Conservation (phyloP, 2,329 filamentous ascomycete genomes). For the Fusarium tanahbumbuense region DNA sequence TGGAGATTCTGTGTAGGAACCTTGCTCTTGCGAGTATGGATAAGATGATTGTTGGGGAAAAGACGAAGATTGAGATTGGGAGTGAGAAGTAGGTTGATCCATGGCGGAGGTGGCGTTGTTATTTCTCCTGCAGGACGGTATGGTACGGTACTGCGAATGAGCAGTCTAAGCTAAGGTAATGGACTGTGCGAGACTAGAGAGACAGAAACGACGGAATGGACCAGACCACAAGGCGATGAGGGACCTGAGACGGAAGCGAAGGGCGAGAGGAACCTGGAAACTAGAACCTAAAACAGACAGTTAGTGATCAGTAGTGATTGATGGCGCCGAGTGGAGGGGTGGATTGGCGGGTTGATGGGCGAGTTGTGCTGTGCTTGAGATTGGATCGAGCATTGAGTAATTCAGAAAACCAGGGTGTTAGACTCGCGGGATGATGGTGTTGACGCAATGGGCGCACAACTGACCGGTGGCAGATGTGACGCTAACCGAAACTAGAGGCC, state of each 20-base stretch:
- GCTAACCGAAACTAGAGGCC: slow-evolving; percentile 35
- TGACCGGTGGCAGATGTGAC: slow-evolving; percentile 27
- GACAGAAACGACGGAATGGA: slow-evolving; percentile 28
- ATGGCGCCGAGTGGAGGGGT: slow-evolving; percentile 23
- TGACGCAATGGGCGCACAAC: slow-evolving; percentile 47
- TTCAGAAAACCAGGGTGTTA: slow-evolving; percentile 35
- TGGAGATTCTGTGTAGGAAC: slow-evolving; percentile 38
- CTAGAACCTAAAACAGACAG: slow-evolving; percentile 19
- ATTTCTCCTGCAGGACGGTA: slow-evolving; percentile 29
- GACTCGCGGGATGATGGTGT: slow-evolving; percentile 43
- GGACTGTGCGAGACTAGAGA: slow-evolving; percentile 25
- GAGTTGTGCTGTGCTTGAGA: slow-evolving; percentile 23
- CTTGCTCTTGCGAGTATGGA: slow-evolving; percentile 38
- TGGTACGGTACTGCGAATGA: slow-evolving; percentile 12
- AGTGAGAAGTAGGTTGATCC: slow-evolving; percentile 44
- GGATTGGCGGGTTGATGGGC: background rate
- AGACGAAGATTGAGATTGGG: slow-evolving; percentile 42
- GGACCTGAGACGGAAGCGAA: slow-evolving; percentile 23
- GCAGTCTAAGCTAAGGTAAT: slow-evolving; percentile 15
- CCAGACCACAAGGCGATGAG: slow-evolving; percentile 28
- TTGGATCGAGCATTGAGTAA: slow-evolving; percentile 3
- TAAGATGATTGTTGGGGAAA: slow-evolving; percentile 36
- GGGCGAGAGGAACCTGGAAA: slow-evolving; percentile 6
- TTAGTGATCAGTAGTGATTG: slow-evolving; percentile 17
- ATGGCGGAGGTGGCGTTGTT: slow-evolving; percentile 49